Base-by-base conservation (phyloP, 1,284 basidiomycete genomes). In the Tetrapyrgos nigripes region DNA sequence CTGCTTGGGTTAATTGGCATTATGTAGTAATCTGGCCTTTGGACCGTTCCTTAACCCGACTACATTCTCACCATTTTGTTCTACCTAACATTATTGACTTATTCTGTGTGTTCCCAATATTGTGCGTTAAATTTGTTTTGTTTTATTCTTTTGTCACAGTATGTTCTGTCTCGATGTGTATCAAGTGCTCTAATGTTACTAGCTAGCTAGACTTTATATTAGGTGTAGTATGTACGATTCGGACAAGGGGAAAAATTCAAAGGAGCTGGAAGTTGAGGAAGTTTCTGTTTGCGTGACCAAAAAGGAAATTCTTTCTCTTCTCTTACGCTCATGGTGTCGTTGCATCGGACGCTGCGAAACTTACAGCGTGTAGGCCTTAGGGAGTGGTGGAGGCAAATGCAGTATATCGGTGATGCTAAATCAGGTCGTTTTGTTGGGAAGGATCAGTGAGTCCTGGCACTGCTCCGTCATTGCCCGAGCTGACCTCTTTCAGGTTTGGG, bases 401-500 rank as follows among this genome's bases (percentile, higher is more conserved):
- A 94, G 75, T 94, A 96, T 73, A 96, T 97, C 63, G 91, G 93
- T 53, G 96, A 97, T 68, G 92, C 92, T 56, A 98, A 97, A 76
- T 86, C 84, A 24, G 96, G 95, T 17, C 79, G 79, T 64, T 82
- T 86, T 55, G 79, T 94, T 56, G 96, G 96, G 53, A 84, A 81
- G 54, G 96, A 98, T 81, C 87, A 91, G 91, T 95, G 69, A 66
- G 91, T 83, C 28, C 49, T 50, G 11, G 44, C 55, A 26, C 27
- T 19, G 44, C 35, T 48, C 47, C 28, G 50, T 62, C 47, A 51
- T 31, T 54, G 40, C 53, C 3, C 40, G 19, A 24, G 19, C n/a
- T 3, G n/a, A 31, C 19, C 17, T 65, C 28, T 61, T 63, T 33
- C 64, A 93, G 92, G 73, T 92, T 96, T 71, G 94, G 94, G 31